Percentiles rank a stretch among this genome's conserved stretches.
Evolutionary conservation across 2,329 filamentous ascomycete genomes (phyloP).

Genomic region (Fusarium dimerum): DNA sequence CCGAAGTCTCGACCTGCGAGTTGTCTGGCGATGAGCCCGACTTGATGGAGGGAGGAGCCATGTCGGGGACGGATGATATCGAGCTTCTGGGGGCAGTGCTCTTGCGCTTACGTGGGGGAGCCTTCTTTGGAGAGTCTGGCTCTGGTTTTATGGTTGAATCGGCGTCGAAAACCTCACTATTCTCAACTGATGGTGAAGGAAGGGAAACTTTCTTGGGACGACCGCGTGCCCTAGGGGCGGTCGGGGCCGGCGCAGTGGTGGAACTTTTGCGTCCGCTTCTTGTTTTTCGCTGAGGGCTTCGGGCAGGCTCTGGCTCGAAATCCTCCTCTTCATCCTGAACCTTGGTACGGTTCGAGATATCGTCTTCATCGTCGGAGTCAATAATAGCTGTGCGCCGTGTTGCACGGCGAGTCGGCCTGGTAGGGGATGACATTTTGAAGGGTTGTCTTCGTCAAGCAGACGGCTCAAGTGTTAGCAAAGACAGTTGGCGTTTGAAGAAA

Average conservation of each 20-base stretch:
- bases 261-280: slow-evolving; percentile 41
- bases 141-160: slow-evolving; percentile 36
- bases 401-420: slow-evolving; percentile 43
- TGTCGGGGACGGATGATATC: slow-evolving; percentile 42
- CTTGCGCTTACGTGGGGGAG: slow-evolving; percentile 68
- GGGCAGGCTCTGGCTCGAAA: slow-evolving; percentile 72
- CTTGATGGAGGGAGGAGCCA: slow-evolving; percentile 47
- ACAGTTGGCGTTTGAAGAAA: slow-evolving; percentile 1
- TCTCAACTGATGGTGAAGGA: slow-evolving; percentile 30
- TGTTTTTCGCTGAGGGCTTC: slow-evolving; percentile 55
- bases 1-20: slow-evolving; percentile 51
- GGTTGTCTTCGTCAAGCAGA: slow-evolving; percentile 5
- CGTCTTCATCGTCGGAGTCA: slow-evolving; percentile 79
- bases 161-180: slow-evolving; percentile 40
- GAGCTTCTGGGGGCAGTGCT: slow-evolving; percentile 49
- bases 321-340: slow-evolving; percentile 68
- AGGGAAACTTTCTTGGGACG: slow-evolving; percentile 45
- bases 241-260: slow-evolving; percentile 48
- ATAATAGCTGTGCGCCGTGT: slow-evolving; percentile 72
- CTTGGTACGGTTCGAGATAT: slow-evolving; percentile 55
- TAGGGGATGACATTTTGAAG: slow-evolving; percentile 35
- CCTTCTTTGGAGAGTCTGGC: slow-evolving; percentile 38
- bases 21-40: slow-evolving; percentile 59
- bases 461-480: slow-evolving; percentile 8
- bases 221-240: slow-evolving; percentile 43